Evolutionary conservation across 192 early-diverging fungal species (phyloP), one percentile per base, ranked within the genome.

Genomic region (Helicostylum pulchrum): DNA sequence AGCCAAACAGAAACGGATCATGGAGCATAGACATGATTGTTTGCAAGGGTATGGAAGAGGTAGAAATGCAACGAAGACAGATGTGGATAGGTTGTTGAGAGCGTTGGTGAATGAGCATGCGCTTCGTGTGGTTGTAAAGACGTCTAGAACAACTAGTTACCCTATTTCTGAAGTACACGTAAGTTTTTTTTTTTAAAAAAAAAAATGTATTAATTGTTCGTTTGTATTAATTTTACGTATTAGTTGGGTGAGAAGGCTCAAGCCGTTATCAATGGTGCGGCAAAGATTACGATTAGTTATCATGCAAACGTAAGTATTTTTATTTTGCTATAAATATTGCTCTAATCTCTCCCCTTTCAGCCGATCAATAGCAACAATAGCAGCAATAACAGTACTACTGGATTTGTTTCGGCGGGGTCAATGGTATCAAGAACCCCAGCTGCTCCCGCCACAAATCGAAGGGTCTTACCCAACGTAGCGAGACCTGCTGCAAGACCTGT

Each of bases 81-180:
- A 90, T 46, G 68, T 84, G 0, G 91, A 94, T 62, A 78, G 92
- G 5, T 61, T 96, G n/a, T 82, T 89, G 46, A 85, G 87, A 39
- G 73, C 85, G 15, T 68, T 96, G 64, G 78, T 87, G 2, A 46
- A 80, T 14, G 72, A 34, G 2, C 23, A 30, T 34, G 32, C 14
- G 4, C 30, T n/a, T 15, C 14, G 32, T 32, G 30, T 54, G 10
- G 14, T 54, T 34, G 53, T 48, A 48, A 54, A n/a, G 31, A 21
- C 31, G 2, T 7, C 26, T 4, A 52, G 19, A 8, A 4, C 19
- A 30, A 52, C 3, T 23, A 23, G 9, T 52, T 52, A 4, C 19
- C 26, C 19, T 19, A 52, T 21, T 52, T 52, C 26, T 21, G 20
- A 20, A 52, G 26, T 53, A 21, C 11, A 53, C 20, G 51, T 48